A percentile compares a stretch with the other conserved stretches of the same genome.
These are phyloP conservation scores for Leptosphaerulina australis DNA, from an alignment of 2,329 filamentous ascomycete genomes.

Conservation along the genomic window DNA sequence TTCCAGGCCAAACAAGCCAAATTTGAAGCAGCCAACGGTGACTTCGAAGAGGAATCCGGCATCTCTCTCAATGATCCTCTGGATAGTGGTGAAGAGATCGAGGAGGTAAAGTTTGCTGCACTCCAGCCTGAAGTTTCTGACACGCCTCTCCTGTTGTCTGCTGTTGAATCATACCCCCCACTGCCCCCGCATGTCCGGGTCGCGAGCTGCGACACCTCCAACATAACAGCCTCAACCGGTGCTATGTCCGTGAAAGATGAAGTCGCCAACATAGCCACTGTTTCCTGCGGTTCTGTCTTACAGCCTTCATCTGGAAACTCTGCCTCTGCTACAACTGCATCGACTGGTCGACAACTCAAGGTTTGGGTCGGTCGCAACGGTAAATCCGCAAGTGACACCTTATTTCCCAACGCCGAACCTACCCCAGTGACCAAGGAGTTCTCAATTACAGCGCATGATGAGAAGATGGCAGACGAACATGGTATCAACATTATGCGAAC, in stretches of 20 bases:
- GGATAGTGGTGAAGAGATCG: conserved; percentile 26
- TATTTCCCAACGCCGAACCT: conserved; percentile 47
- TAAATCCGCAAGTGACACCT: conserved; percentile 29
- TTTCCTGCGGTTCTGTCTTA: background rate
- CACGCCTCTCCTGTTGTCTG: background rate
- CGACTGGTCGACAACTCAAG: conserved; percentile 23
- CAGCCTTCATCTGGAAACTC: conserved; percentile 4
- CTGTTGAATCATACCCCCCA: conserved; percentile 26
- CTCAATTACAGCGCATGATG: conserved; percentile 37
- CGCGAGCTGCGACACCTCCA: background rate
- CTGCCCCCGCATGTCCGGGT: conserved; percentile 22
- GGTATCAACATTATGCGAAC: conserved; percentile 49
- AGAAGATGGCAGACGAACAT: conserved; percentile 32
- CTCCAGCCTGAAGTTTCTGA: conserved; percentile 29
- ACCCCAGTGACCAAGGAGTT: conserved; percentile 38
- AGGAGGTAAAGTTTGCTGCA: conserved; percentile 29
- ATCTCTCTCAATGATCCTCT: conserved; percentile 26
- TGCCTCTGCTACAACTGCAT: background rate
- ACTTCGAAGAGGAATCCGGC: conserved; percentile 40
- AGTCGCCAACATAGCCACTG: conserved; percentile 19
- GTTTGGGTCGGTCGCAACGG: conserved; percentile 31
- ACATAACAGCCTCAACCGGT: conserved; percentile 20
- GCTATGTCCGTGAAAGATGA: conserved; percentile 26
- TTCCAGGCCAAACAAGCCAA: conserved; percentile 41
- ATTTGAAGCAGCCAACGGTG: conserved; percentile 34